A percentile compares a stretch with the other conserved stretches of the same genome.
These are phyloP conservation scores for Ogataea salicorniae DNA, from an alignment of 805 yeast species.

Conservation along the genomic window DNA sequence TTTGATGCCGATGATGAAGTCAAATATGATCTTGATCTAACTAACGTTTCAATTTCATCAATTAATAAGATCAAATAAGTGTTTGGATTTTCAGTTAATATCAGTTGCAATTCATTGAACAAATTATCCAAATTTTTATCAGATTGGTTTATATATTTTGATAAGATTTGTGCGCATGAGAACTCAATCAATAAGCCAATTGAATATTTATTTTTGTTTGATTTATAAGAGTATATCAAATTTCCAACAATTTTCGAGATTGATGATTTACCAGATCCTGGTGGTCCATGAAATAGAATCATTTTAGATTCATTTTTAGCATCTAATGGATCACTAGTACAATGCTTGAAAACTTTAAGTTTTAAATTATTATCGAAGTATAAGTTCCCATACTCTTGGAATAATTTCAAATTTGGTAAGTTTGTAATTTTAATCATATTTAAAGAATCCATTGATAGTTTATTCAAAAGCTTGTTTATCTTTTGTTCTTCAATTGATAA, in stretches of 20 bases:
- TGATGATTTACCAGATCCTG: conserved; percentile 45
- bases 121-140: conserved; percentile 35
- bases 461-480: neutral
- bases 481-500: neutral
- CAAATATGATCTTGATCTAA: conserved; percentile 34
- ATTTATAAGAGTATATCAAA: conserved; percentile 8
- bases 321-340: neutral
- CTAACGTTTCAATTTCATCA: conserved; percentile 44
- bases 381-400: conserved; percentile 5
- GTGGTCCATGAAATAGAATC: conserved; percentile 37
- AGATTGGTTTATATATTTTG: conserved; percentile 44
- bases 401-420: conserved; percentile 6
- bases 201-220: neutral
- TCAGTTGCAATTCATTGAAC: conserved; percentile 30
- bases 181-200: conserved; percentile 35
- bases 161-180: conserved; percentile 38
- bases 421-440: conserved; percentile 5
- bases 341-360: conserved; percentile 4
- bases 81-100: conserved; percentile 11
- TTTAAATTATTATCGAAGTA: conserved; percentile 5
- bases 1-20: conserved; percentile 35
- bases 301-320: conserved; percentile 4
- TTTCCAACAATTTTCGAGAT: conserved; percentile 34
- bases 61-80: conserved; percentile 33
- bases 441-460: neutral